These are phyloP conservation scores for Ascobolus immersus DNA, from an alignment of 495 filamentous ascomycete genomes.

Conservation along the genomic window DNA sequence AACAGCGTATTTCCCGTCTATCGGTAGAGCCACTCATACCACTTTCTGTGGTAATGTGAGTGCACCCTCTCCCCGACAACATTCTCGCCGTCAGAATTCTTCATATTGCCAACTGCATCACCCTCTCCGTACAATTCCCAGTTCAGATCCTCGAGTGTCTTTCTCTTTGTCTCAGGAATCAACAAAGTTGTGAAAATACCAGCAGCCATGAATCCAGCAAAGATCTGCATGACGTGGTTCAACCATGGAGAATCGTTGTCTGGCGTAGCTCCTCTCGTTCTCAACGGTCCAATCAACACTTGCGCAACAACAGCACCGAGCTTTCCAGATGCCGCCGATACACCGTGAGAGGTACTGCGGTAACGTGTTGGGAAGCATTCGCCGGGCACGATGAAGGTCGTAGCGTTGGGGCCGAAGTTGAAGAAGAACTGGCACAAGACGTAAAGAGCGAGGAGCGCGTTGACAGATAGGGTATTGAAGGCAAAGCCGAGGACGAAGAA, in stretches of 20 bases:
- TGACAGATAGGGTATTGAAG: constrained; percentile 29
- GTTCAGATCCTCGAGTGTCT: constrained; percentile 32
- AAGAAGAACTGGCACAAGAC: constrained; percentile 70
- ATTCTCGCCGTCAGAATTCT: no score
- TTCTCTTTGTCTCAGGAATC: constrained; percentile 52
- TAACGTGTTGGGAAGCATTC: constrained; percentile 80
- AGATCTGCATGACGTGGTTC: constrained; percentile 58
- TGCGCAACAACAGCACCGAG: constrained; percentile 45
- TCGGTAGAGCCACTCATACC: no score
- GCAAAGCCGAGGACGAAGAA: constrained; percentile 53
- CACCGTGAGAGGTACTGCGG: constrained; percentile 57
- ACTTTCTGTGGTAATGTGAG: no score
- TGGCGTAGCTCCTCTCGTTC: constrained; percentile 20
- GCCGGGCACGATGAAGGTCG: constrained; percentile 73
- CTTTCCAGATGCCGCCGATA: constrained; percentile 64
- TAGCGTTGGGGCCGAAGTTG: constrained; percentile 70
- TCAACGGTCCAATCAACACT: constrained; percentile 25
- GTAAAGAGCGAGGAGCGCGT: constrained; percentile 42
- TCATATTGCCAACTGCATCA: no score
- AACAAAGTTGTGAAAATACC: constrained; percentile 38
- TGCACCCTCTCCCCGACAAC: no score
- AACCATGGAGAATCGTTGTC: constrained; percentile 33
- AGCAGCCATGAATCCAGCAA: constrained; percentile 48
- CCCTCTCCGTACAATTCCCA: constrained; percentile 22
- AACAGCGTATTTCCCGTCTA: no score